Evolutionary conservation across 1,284 basidiomycete species (phyloP).

Genomic region (Cryptococcus hybrid): DNA sequence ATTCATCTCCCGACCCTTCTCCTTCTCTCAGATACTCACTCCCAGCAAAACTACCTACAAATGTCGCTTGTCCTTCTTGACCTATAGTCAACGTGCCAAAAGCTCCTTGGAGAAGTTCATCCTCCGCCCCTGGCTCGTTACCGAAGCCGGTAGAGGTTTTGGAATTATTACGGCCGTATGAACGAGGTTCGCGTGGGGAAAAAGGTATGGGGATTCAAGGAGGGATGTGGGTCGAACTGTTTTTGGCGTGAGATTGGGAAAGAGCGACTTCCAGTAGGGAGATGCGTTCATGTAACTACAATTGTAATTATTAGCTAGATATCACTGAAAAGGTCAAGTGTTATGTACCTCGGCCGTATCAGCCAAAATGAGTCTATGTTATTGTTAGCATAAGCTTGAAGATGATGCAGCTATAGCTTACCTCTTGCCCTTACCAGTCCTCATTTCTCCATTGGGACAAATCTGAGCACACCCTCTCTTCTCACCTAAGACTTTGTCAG

Average conservation of each 20-base stretch:
- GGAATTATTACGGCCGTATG: conserved; percentile 3
- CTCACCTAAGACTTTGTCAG: conserved; percentile 17
- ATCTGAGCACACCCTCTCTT: conserved; percentile 46
- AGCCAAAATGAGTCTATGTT: conserved; percentile 40
- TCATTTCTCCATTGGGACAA: conserved; percentile 45
- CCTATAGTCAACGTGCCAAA: conserved; percentile 47
- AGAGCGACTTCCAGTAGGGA: conserved; percentile 42
- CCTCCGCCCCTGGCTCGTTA: conserved; percentile 8
- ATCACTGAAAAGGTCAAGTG: not conserved
- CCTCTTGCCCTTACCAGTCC: conserved; percentile 44
- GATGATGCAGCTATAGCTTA: conserved; percentile 12
- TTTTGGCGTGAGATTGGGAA: conserved; percentile 31
- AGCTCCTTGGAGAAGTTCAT: conserved; percentile 33
- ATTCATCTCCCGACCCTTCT: conserved; percentile 8
- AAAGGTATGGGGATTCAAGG: conserved; percentile 31
- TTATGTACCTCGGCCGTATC: conserved; percentile 39
- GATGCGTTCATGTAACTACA: conserved; percentile 40
- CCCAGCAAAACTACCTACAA: conserved; percentile 43
- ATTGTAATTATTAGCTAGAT: not conserved
- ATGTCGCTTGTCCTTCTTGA: conserved; percentile 38
- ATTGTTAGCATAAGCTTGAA: not conserved
- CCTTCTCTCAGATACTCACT: conserved; percentile 39
- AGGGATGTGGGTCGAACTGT: conserved; percentile 29
- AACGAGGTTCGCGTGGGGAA: conserved; percentile 20
- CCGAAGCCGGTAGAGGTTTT: conserved; percentile 4